These are phyloP conservation scores for Penicillium rolfsii DNA, from an alignment of 2,329 filamentous ascomycete genomes.

Conservation along the genomic window DNA sequence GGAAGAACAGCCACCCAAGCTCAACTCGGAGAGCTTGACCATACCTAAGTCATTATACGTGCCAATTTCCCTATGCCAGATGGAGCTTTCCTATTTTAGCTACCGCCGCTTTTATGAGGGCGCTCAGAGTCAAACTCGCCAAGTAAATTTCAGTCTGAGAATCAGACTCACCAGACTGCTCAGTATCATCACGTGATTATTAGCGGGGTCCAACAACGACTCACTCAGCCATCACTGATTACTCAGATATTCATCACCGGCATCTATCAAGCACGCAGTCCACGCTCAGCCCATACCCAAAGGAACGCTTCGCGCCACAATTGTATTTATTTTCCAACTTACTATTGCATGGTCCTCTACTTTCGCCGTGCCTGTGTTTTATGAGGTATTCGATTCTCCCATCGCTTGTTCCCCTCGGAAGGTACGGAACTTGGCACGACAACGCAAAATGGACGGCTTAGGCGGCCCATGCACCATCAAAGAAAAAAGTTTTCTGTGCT, in stretches of 20 bases:
- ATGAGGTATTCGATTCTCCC: constrained; percentile 8
- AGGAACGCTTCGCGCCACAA: constrained; percentile 14
- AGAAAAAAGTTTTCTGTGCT: neutral
- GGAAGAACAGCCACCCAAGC: too few relatives aligned
- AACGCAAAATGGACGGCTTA: constrained; percentile 7
- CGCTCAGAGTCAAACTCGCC: constrained; percentile 20
- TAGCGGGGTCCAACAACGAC: constrained; percentile 2
- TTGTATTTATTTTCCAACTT: constrained; percentile 9
- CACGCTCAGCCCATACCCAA: constrained; percentile 16
- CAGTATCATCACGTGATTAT: constrained; percentile 11
- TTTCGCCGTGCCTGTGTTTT: constrained; percentile 7
- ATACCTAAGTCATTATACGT: constrained; percentile 10
- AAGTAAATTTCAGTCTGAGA: constrained; percentile 18
- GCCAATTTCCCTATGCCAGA: constrained; percentile 16
- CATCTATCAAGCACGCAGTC: constrained; percentile 21
- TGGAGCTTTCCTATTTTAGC: constrained; percentile 20
- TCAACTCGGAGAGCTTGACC: too few relatives aligned
- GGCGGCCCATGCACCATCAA: neutral
- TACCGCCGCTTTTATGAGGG: constrained; percentile 21
- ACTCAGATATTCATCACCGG: constrained; percentile 16
- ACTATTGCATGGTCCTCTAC: constrained; percentile 16
- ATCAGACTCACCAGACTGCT: constrained; percentile 13
- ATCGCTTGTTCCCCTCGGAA: constrained; percentile 2
- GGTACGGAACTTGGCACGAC: constrained; percentile 2
- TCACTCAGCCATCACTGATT: constrained; percentile 14